Evolutionary conservation across 768 basidiomycete species (phyloP).

Genomic region (Pulveroboletus frians): DNA sequence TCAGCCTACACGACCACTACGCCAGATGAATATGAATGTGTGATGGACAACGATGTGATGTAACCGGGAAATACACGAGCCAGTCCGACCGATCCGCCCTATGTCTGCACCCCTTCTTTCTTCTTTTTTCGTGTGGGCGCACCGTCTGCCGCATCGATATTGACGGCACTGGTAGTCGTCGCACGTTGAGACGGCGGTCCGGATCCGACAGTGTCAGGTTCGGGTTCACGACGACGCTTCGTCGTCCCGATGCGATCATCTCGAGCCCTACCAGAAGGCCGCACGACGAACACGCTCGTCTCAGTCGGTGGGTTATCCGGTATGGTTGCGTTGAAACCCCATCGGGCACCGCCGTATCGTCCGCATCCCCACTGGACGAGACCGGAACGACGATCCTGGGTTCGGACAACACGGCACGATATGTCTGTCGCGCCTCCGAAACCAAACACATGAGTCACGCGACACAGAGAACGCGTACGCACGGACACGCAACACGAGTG

Average conservation of each 20-base stretch:
- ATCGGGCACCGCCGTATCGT: background rate
- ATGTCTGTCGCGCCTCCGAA: conserved; percentile 75
- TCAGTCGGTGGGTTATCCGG: background rate
- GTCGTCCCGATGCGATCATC: background rate
- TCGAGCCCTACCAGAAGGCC: background rate
- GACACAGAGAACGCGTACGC: conserved; percentile 2
- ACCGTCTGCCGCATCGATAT: background rate
- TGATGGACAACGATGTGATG: no score
- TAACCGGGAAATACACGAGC: no score
- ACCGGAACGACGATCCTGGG: conserved; percentile 58
- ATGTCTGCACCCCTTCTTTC: conserved; percentile 9
- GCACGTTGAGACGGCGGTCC: background rate
- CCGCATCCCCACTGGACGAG: background rate
- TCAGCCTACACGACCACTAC: no score
- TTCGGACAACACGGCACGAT: conserved; percentile 73
- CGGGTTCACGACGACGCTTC: conserved; percentile 24
- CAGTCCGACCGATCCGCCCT: no score
- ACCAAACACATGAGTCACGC: background rate
- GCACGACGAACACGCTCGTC: background rate
- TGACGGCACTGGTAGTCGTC: background rate
- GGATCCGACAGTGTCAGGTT: background rate
- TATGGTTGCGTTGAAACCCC: background rate
- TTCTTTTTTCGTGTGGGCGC: conserved; percentile 15
- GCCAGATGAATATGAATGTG: no score
- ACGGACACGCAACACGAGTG: conserved; percentile 70